These are phyloP conservation scores for Trichoderma endophyticum DNA, from an alignment of 2,329 filamentous ascomycete genomes.

Conservation along the genomic window DNA sequence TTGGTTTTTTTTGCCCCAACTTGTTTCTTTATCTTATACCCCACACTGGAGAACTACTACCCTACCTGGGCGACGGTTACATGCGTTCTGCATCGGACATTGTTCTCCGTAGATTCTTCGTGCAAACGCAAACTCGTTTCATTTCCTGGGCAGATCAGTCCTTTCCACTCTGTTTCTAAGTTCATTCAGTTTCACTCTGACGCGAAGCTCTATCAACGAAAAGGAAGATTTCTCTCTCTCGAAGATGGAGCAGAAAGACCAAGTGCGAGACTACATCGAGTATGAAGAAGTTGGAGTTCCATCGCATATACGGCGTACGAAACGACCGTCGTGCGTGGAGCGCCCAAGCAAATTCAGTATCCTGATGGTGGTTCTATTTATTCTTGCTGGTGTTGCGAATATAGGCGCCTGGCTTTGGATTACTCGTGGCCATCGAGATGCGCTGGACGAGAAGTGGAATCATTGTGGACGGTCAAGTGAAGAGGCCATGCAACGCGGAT, in stretches of 20 bases:
- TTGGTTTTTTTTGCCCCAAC: neutral
- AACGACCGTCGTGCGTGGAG: neutral
- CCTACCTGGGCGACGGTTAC: neutral
- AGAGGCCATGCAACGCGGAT: neutral
- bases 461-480: neutral
- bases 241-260: neutral
- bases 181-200: neutral
- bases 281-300: slow-evolving; percentile 2
- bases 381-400: neutral
- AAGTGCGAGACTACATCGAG: neutral
- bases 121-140: neutral
- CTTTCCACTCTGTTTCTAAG: neutral
- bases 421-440: neutral
- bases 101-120: neutral
- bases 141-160: neutral
- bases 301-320: neutral
- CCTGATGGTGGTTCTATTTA: neutral
- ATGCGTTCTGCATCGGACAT: neutral
- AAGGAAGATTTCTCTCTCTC: neutral
- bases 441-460: neutral
- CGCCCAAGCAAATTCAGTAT: neutral
- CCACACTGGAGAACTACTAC: neutral
- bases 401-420: neutral
- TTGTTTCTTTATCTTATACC: neutral
- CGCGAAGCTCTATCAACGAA: neutral